These are phyloP conservation scores for Cryptococcus maquisensis DNA, from an alignment of 1,284 basidiomycete species.

Conservation along the genomic window DNA sequence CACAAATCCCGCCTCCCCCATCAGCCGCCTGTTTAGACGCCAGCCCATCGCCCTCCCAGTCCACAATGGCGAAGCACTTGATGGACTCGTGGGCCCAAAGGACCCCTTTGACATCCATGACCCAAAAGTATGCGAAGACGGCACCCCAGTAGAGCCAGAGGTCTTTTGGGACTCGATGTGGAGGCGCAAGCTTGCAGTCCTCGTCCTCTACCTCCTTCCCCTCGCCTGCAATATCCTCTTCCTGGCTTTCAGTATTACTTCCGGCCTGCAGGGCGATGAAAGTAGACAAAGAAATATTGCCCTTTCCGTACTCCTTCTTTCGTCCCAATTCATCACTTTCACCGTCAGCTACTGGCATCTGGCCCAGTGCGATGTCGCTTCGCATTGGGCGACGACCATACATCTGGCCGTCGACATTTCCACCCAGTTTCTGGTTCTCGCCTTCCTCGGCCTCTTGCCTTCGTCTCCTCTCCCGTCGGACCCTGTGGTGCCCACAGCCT, in stretches of 20 bases:
- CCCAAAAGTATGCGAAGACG: conserved; percentile 67
- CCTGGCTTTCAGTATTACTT: conserved; percentile 32
- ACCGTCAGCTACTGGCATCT: conserved; percentile 57
- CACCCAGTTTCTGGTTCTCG: conserved; percentile 54
- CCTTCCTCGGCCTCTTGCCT: conserved; percentile 42
- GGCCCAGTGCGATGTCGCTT: conserved; percentile 52
- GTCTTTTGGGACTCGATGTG: conserved; percentile 57
- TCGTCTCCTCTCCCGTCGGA: conserved; percentile 31
- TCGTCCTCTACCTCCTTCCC: conserved; percentile 34
- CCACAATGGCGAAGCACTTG: conserved; percentile 27
- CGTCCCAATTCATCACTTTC: conserved; percentile 61
- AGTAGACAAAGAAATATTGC: conserved; percentile 6
- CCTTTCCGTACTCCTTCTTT: conserved; percentile 53
- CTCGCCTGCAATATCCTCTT: conserved; percentile 28
- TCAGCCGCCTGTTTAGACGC: conserved; percentile 10
- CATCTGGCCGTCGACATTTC: conserved; percentile 62
- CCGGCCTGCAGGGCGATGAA: conserved; percentile 1
- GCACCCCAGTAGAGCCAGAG: conserved; percentile 66
- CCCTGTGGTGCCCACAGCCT: conserved; percentile 10
- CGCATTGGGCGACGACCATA: conserved; percentile 62
- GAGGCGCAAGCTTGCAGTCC: conserved; percentile 26
- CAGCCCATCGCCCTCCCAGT: conserved; percentile 30
- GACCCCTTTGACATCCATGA: conserved; percentile 76
- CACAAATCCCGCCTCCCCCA: conserved; percentile 29
- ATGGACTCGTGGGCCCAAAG: conserved; percentile 30